These are phyloP conservation scores for Globisporangium emineosum DNA, from an alignment of 352 stramenopile species.

Conservation along the genomic window DNA sequence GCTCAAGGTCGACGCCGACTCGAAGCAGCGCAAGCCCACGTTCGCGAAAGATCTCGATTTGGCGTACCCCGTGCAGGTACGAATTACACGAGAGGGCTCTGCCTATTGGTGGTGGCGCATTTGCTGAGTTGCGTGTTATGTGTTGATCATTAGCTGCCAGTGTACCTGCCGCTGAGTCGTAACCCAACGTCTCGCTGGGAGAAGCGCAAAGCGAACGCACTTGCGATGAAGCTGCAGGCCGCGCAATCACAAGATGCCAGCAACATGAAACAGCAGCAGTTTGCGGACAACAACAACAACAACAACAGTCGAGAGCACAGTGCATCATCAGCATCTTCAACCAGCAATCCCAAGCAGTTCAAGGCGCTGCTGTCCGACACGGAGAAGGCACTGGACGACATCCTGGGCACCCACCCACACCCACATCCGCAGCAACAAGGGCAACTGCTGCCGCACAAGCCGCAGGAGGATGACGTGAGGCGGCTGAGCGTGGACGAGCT, in stretches of 20 bases:
- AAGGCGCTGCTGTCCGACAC: constrained; percentile 38
- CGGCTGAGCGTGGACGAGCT: constrained; percentile 59
- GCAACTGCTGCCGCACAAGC: constrained; percentile 16
- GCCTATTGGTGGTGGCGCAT: neutral
- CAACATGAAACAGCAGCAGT: neutral
- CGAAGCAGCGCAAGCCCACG: constrained; percentile 23
- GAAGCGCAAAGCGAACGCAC: constrained; percentile 34
- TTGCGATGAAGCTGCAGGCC: constrained; percentile 17
- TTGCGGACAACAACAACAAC: constrained; percentile 6
- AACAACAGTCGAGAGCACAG: constrained; percentile 10
- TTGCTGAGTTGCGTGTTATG: neutral
- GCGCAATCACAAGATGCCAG: neutral
- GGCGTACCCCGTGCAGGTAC: constrained; percentile 14
- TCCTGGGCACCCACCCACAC: constrained; percentile 28
- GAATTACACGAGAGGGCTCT: neutral
- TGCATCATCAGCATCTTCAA: neutral
- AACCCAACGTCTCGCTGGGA: constrained; percentile 29
- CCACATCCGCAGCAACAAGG: constrained; percentile 16
- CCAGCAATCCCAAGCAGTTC: constrained; percentile 21
- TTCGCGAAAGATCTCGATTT: constrained; percentile 23
- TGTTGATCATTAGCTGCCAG: neutral
- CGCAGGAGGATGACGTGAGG: constrained; percentile 38
- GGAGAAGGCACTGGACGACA: constrained; percentile 46
- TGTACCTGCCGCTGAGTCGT: constrained; percentile 1
- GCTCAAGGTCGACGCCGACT: constrained; percentile 39